A percentile compares a stretch with the other conserved stretches of the same genome.
Conservation (phyloP, 2,329 filamentous ascomycete genomes). For the Beauveria asiatica region DNA sequence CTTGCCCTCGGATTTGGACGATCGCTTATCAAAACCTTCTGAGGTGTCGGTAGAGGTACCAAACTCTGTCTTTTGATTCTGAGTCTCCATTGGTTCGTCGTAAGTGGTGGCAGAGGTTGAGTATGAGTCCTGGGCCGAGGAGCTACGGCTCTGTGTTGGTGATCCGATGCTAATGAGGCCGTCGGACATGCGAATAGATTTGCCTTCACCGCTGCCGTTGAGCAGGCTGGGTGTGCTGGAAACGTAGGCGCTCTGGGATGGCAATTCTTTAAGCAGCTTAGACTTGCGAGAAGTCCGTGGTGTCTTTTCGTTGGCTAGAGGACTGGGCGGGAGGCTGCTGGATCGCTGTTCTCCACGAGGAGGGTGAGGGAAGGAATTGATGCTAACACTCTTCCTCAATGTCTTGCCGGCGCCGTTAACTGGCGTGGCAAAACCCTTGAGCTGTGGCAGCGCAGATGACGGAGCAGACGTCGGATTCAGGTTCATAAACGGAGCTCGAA, state of each 20-base stretch:
- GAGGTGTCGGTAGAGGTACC: constrained; percentile 20
- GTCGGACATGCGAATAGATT: constrained; percentile 65
- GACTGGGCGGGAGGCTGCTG: constrained; percentile 55
- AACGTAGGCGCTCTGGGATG: constrained; percentile 37
- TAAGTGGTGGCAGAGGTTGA: constrained; percentile 84
- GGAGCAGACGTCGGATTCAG: constrained; percentile 44
- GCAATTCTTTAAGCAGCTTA: constrained; percentile 47
- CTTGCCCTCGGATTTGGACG: constrained; percentile 62
- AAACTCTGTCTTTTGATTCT: constrained; percentile 23
- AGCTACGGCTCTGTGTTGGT: constrained; percentile 80
- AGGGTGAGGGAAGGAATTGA: constrained; percentile 87
- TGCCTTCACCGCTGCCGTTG: constrained; percentile 70
- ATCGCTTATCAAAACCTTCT: constrained; percentile 33
- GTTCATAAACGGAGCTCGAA: constrained; percentile 50
- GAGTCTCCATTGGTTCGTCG: constrained; percentile 62
- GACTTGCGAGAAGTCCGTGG: constrained; percentile 41
- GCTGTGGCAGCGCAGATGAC: constrained; percentile 45
- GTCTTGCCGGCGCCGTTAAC: constrained; percentile 56
- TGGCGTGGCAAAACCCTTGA: constrained; percentile 42
- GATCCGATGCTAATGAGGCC: constrained; percentile 71
- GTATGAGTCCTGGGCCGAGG: constrained; percentile 86
- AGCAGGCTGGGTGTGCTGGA: constrained; percentile 60
- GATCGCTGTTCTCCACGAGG: constrained; percentile 57
- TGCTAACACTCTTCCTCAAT: constrained; percentile 81
- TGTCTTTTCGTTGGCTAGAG: constrained; percentile 41